A percentile compares a stretch with the other conserved stretches of the same genome.
phyloP scores from a whole-genome alignment of 768 basidiomycete genomes.

The Auriscalpium microsporum region DNA sequence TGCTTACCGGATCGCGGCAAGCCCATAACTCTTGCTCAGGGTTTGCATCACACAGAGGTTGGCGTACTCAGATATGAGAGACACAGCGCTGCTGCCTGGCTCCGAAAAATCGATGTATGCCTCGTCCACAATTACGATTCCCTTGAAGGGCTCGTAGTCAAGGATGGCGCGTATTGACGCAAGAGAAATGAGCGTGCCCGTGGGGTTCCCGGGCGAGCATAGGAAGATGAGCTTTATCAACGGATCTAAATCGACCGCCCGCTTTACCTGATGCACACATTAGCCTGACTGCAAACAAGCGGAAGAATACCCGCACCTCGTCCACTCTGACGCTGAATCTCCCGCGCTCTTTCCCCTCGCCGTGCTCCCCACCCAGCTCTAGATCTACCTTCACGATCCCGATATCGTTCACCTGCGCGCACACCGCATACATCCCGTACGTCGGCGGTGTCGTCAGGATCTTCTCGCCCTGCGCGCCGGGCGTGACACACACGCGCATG shows the following conservation, averaged over 20 bases:
- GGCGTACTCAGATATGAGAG: conserved; percentile 68
- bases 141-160: conserved; percentile 76
- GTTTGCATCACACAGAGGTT: conserved; percentile 97
- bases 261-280: conserved; percentile 50
- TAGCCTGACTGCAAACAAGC: background rate
- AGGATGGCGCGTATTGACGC: conserved; percentile 58
- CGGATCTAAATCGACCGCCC: conserved; percentile 57
- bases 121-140: conserved; percentile 91
- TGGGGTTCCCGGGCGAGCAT: conserved; percentile 96
- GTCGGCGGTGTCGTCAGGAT: conserved; percentile 90
- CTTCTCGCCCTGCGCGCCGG: conserved; percentile 56
- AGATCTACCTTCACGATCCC: conserved; percentile 72
- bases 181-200: conserved; percentile 79
- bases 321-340: conserved; percentile 70
- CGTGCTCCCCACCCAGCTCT: conserved; percentile 44
- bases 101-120: conserved; percentile 94
- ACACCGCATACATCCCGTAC: conserved; percentile 96
- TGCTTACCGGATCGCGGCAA: conserved; percentile 86
- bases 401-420: conserved; percentile 92
- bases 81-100: conserved; percentile 50
- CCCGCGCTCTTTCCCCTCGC: conserved; percentile 67
- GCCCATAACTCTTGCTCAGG: conserved; percentile 90
- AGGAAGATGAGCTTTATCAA: conserved; percentile 88
- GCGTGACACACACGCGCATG: conserved; percentile 81
- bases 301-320: conserved; percentile 40